Percentiles rank a stretch among this genome's conserved stretches.
Evolutionary conservation across 2,329 filamentous ascomycete genomes (phyloP).

Genomic region (Ophioceras dolichostomum): DNA sequence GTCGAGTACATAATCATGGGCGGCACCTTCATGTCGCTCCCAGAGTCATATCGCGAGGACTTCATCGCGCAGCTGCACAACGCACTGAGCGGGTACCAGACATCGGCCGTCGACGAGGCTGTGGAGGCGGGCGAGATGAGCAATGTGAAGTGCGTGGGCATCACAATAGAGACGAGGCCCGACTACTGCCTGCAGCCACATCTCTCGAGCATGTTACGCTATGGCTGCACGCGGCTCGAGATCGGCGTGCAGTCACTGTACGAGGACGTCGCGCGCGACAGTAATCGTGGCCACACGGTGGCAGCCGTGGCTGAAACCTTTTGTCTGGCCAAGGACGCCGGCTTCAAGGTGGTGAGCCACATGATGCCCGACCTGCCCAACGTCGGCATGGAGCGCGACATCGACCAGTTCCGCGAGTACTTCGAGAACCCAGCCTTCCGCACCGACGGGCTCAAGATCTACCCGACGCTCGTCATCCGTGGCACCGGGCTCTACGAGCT

Average conservation of each 20-base stretch:
- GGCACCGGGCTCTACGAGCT: constrained; percentile 94
- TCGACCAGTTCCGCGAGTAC: constrained; percentile 95
- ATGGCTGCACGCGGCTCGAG: constrained; percentile 89
- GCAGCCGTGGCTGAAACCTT: constrained; percentile 94
- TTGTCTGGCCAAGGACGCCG: constrained; percentile 91
- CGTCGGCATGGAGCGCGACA: constrained; percentile 93
- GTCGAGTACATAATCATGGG: constrained; percentile 99
- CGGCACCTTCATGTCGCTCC: constrained; percentile 95
- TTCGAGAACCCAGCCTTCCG: constrained; percentile 94
- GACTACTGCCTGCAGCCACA: constrained; percentile 97
- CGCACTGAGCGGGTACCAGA: constrained; percentile 90
- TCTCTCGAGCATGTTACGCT: constrained; percentile 90
- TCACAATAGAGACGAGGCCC: constrained; percentile 93
- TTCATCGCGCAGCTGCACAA: constrained; percentile 97
- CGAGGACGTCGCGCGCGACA: constrained; percentile 96
- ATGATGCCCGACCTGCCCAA: constrained; percentile 99
- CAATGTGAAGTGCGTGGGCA: constrained; percentile 94
- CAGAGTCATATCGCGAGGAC: constrained; percentile 77
- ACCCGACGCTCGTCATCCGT: constrained; percentile 92
- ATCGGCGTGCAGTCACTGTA: constrained; percentile 95
- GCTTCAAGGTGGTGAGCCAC: constrained; percentile 97
- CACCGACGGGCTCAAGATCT: constrained; percentile 95
- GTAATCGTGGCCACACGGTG: constrained; percentile 92
- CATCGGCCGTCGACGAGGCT: constrained; percentile 86
- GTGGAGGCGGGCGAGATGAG: constrained; percentile 93